These are phyloP conservation scores for Hypocreales sp. DNA, from an alignment of 2,329 filamentous ascomycete genomes.

Conservation along the genomic window DNA sequence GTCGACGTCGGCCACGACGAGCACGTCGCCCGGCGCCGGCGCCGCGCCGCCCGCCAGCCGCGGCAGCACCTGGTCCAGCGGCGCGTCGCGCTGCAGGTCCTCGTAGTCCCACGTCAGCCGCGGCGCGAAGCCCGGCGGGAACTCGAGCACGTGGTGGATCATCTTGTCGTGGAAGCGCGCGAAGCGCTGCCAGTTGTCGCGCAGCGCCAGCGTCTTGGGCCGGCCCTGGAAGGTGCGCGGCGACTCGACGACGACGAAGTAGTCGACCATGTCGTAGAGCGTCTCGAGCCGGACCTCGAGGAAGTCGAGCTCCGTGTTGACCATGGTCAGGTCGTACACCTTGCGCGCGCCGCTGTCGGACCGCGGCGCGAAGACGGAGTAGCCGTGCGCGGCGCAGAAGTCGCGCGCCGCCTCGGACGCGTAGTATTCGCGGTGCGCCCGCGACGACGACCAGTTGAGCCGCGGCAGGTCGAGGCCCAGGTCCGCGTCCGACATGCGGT, in stretches of 20 bases:
- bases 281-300: conserved; percentile 48
- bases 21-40: conserved; percentile 33
- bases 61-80: conserved; percentile 41
- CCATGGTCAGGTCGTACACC: conserved; percentile 39
- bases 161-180: conserved; percentile 40
- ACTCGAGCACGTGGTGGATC: conserved; percentile 39
- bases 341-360: conserved; percentile 12
- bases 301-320: conserved; percentile 50
- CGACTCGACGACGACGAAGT: conserved; percentile 49
- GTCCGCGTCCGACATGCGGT: no score
- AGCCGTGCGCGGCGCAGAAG: conserved; percentile 17
- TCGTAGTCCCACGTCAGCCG: conserved; percentile 31
- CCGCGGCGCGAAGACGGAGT: conserved; percentile 15
- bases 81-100: conserved; percentile 36
- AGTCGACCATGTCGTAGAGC: conserved; percentile 42
- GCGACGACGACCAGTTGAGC: no score
- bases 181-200: conserved; percentile 36
- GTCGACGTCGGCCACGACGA: conserved; percentile 46
- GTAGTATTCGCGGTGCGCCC: no score
- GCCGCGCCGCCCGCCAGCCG: conserved; percentile 22
- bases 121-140: conserved; percentile 23
- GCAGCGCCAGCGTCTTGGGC: conserved; percentile 36
- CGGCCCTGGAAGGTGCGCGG: conserved; percentile 41
- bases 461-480: no score
- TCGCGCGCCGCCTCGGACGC: conserved; percentile 4